These are phyloP conservation scores for Pichia sporocuriosa DNA, from an alignment of 805 yeast genomes.

Conservation along the genomic window DNA sequence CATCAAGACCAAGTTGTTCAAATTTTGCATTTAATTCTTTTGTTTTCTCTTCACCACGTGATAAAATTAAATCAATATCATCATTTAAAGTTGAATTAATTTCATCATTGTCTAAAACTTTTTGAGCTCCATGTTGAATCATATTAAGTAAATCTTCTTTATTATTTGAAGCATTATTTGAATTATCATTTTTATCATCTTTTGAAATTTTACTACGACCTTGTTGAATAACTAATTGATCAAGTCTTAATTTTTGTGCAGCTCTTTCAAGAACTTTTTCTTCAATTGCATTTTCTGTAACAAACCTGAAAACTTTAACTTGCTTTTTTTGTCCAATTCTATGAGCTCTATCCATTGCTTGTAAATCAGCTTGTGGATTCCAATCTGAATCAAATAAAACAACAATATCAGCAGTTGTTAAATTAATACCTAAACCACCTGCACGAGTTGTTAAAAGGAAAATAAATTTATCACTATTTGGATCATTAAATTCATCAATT, in stretches of 20 bases:
- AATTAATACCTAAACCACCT: constrained; percentile 92
- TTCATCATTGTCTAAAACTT: constrained; percentile 55
- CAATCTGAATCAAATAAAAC: constrained; percentile 88
- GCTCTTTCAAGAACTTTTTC: constrained; percentile 95
- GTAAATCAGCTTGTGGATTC: constrained; percentile 97
- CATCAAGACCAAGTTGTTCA: constrained; percentile 84
- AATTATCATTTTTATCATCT: constrained; percentile 20
- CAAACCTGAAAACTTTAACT: constrained; percentile 85
- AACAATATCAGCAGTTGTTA: constrained; percentile 88
- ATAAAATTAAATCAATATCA: constrained; percentile 59
- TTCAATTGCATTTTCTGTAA: constrained; percentile 92
- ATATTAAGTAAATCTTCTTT: constrained; percentile 86
- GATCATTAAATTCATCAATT: constrained; percentile 84
- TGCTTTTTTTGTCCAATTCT: constrained; percentile 96
- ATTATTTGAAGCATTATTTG: constrained; percentile 46
- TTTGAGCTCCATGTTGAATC: constrained; percentile 96
- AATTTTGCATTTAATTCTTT: constrained; percentile 72
- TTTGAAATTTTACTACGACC: constrained; percentile 51
- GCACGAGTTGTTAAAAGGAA: constrained; percentile 90
- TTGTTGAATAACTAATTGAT: constrained; percentile 93
- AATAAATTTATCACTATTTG: constrained; percentile 74
- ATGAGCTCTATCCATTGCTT: constrained; percentile 98
- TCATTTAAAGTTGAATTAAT: constrained; percentile 35
- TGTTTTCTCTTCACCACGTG: constrained; percentile 78
- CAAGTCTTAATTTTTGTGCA: constrained; percentile 85